Percentiles rank a stretch among this genome's conserved stretches.
phyloP scores from a whole-genome alignment of 2,329 filamentous ascomycete species.

The Colletotrichum navitas region DNA sequence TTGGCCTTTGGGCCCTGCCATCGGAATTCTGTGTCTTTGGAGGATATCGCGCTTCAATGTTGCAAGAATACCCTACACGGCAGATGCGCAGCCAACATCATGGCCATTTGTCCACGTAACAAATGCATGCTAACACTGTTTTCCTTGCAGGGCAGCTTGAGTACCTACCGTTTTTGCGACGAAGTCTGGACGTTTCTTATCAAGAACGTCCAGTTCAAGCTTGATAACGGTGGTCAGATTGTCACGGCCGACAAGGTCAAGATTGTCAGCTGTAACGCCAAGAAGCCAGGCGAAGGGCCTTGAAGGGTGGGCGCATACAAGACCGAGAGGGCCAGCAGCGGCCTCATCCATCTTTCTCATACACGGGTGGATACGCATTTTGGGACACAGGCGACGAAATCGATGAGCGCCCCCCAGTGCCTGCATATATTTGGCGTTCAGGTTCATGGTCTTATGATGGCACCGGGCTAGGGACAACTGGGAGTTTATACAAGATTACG shows the following conservation, averaged over 20 bases:
- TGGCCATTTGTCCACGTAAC: neutral
- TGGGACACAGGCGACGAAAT: constrained; percentile 12
- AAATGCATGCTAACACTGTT: constrained; percentile 4
- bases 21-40: neutral
- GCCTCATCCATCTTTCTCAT: constrained; percentile 10
- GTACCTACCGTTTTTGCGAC: constrained; percentile 99
- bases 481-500: constrained; percentile 37
- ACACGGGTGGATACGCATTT: constrained; percentile 27
- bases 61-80: neutral
- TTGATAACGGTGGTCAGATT: constrained; percentile 81
- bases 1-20: neutral
- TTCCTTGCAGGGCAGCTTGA: constrained; percentile 82
- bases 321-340: constrained; percentile 1
- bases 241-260: constrained; percentile 93
- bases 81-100: neutral
- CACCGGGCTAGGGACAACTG: constrained; percentile 17
- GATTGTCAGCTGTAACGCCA: constrained; percentile 98
- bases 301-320: constrained; percentile 10
- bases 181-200: constrained; percentile 99
- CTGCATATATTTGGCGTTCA: constrained; percentile 40
- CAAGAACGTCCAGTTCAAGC: constrained; percentile 98
- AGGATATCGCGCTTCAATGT: neutral
- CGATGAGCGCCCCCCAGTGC: constrained; percentile 23
- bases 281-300: constrained; percentile 66
- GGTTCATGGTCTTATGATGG: constrained; percentile 28